Conservation (phyloP, 2,329 filamentous ascomycete genomes). For the Pleochaeta shiraiana region DNA sequence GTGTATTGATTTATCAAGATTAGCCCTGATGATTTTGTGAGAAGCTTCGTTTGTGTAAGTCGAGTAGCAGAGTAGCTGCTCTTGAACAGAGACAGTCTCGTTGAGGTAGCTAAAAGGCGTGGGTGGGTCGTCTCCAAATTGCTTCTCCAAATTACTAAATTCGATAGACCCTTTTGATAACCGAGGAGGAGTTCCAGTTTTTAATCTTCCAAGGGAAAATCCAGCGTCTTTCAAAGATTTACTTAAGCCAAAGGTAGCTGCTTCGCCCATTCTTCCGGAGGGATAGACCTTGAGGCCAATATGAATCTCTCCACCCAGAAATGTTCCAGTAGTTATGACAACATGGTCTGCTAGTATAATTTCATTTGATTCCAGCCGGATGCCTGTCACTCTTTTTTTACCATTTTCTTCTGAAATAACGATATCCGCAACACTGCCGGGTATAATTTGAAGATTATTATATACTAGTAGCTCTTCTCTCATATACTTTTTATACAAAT, state of each 20-base stretch:
- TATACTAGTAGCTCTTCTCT: constrained; percentile 61
- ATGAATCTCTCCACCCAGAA: constrained; percentile 88
- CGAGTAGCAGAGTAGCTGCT: constrained; percentile 68
- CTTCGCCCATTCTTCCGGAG: constrained; percentile 81
- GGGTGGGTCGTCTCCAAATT: constrained; percentile 68
- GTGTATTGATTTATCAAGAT: constrained; percentile 91
- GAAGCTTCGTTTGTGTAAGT: constrained; percentile 70
- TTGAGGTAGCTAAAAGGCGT: constrained; percentile 86
- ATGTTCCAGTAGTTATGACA: constrained; percentile 91
- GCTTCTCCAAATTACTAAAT: constrained; percentile 46
- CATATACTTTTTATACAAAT: constrained; percentile 81
- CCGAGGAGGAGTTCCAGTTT: constrained; percentile 88
- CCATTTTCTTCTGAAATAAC: constrained; percentile 38
- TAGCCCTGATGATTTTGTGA: constrained; percentile 66
- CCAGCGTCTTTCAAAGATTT: constrained; percentile 76
- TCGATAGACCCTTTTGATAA: constrained; percentile 67
- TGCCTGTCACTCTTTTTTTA: constrained; percentile 58
- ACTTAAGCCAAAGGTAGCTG: constrained; percentile 78
- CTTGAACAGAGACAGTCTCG: constrained; percentile 48
- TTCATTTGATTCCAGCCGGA: constrained; percentile 72
- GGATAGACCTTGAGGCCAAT: constrained; percentile 72
- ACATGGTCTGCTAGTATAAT: constrained; percentile 61
- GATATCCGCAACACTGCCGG: constrained; percentile 84
- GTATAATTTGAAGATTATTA: constrained; percentile 55
- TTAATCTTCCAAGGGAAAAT: constrained; percentile 72